Base-by-base conservation (phyloP, 768 basidiomycete genomes). In the Daedaleopsis sinensis region DNA sequence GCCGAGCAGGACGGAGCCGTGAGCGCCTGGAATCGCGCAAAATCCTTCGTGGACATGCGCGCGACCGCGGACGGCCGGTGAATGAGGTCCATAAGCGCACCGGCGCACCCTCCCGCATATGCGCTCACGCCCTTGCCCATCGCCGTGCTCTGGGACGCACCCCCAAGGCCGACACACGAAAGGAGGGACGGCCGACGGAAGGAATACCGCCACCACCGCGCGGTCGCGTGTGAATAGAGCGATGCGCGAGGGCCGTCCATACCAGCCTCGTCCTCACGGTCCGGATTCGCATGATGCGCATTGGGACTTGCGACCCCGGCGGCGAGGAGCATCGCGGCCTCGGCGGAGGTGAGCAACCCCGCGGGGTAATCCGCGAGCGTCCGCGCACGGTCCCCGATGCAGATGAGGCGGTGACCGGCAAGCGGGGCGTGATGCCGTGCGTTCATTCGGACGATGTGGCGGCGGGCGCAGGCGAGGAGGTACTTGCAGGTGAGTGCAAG, bases 401-500 rank as follows among this genome's bases (percentile, higher is more conserved):
- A 56, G 50, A 61, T 23, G 18, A 61, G 60, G 48, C 60, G 54
- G 35, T 61, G 60, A 1, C 60, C 50, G 32, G 55, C 60, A 43
- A 61, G 55, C 9, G 54, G 42, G 42, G 47, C 49, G 35, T 36
- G 55, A 35, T 56, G 55, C 7, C 50, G 27, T 9, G 32, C 48
- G 49, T 61, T 54, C 13, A 56, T n/a, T 42, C 55, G 49, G 16
- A 38, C 50, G 54, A 61, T 56, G 42, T 56, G 55, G 23, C 49
- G 49, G 1, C 43, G 55, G 21, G 60, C 60, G 55, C 55, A 36
- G 16, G 43, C 43, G 35, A 61, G 60, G 2, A 50, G 49, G 55
- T 35, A 27, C 43, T 57, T 56, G 55, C 60, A 61, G 24, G 55
- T 56, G 13, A 56, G 19, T n/a, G 60, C 60, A 55, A 61, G 55